Evolutionary conservation across 2,329 filamentous ascomycete genomes (phyloP).

Genomic region (Fusarium circinatum): DNA sequence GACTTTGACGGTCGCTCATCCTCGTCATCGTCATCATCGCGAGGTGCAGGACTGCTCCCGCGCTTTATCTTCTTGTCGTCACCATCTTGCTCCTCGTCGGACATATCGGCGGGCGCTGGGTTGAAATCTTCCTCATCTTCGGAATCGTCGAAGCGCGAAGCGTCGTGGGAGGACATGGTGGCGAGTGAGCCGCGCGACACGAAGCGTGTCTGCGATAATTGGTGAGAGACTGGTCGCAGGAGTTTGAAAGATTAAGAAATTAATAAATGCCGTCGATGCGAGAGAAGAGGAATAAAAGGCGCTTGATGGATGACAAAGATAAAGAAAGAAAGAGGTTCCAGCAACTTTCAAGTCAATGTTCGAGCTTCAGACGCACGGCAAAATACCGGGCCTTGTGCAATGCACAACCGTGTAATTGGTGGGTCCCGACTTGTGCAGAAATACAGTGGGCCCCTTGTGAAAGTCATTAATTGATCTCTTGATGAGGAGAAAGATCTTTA

Average conservation of each 20-base stretch:
- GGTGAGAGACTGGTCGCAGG: background rate
- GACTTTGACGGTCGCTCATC: constrained; percentile 46
- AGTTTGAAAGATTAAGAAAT: constrained; percentile 13
- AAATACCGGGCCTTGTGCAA: constrained; percentile 31
- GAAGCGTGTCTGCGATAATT: constrained; percentile 25
- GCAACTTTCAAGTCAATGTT: constrained; percentile 17
- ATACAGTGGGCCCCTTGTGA: background rate
- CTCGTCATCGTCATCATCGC: constrained; percentile 52
- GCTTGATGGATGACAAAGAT: constrained; percentile 38
- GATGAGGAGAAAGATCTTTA: background rate
- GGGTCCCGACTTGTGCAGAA: constrained; percentile 7
- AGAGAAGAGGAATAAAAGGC: constrained; percentile 10
- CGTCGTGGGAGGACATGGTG: constrained; percentile 59
- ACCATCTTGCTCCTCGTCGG: constrained; percentile 66
- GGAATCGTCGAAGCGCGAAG: constrained; percentile 66
- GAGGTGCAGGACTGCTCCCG: constrained; percentile 53
- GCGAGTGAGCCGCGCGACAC: constrained; percentile 35
- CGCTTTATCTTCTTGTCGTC: constrained; percentile 53
- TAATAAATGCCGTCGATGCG: background rate
- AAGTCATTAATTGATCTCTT: background rate
- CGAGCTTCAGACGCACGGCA: constrained; percentile 34
- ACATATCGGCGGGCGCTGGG: constrained; percentile 77
- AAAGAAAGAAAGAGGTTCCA: constrained; percentile 20
- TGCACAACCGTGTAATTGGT: constrained; percentile 17
- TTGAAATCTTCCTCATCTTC: constrained; percentile 93